Evolutionary conservation across 345 rosid genomes (phyloP).

Genomic region (Carallia pectinifolia): DNA sequence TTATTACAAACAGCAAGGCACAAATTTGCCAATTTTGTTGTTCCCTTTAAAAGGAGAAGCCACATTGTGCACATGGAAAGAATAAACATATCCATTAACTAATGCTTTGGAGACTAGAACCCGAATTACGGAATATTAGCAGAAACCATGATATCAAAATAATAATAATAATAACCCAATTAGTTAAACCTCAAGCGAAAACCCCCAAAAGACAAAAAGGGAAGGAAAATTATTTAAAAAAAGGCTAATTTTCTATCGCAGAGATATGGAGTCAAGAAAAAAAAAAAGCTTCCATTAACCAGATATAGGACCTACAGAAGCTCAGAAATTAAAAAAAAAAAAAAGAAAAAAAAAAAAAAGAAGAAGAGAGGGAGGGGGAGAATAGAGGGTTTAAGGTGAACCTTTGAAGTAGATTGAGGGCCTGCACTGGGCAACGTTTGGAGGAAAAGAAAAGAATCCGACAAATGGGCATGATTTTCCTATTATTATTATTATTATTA

Average conservation of each 20-base stretch:
- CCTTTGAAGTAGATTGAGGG: constrained; percentile 21
- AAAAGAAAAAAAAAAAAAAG: not conserved
- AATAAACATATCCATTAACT: not conserved
- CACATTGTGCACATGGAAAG: not conserved
- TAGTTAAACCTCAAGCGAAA: not conserved
- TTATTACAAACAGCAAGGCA: not conserved
- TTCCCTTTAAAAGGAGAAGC: no score
- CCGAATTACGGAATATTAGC: no score
- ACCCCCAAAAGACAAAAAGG: not conserved
- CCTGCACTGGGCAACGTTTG: constrained; percentile 2
- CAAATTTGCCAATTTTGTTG: not conserved
- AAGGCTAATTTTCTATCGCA: not conserved
- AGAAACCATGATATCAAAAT: not conserved
- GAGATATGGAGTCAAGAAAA: no score
- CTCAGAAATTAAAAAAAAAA: no score
- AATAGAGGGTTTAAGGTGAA: constrained; percentile 4
- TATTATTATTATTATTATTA: no score
- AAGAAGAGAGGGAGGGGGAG: no score
- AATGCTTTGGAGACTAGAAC: not conserved
- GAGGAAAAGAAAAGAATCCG: constrained; percentile 18
- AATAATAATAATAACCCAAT: not conserved
- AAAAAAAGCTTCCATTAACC: no score
- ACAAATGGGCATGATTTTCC: constrained; percentile 3
- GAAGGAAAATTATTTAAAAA: not conserved
- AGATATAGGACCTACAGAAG: no score